These are phyloP conservation scores for Pinguiococcus pyrenoidosus DNA, from an alignment of 108 stramenopile genomes.

Conservation along the genomic window DNA sequence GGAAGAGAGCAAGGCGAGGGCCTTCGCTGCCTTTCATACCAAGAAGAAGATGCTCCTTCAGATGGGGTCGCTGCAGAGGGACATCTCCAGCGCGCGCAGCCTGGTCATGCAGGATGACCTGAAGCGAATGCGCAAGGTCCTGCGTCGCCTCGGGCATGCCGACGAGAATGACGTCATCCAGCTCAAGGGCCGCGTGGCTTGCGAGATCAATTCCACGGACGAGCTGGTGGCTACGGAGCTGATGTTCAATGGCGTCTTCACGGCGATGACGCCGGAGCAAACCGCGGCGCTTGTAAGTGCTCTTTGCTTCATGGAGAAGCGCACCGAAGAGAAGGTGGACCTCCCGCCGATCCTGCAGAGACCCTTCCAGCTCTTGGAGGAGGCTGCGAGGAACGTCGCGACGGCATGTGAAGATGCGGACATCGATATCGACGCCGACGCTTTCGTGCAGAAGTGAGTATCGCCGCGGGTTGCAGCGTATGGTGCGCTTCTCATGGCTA, in stretches of 20 bases:
- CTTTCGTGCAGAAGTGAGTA: constrained; percentile 63
- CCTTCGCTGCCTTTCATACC: no score
- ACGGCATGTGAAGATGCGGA: constrained; percentile 67
- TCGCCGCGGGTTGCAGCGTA: no score
- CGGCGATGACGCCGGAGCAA: constrained; percentile 76
- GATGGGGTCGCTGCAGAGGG: constrained; percentile 9
- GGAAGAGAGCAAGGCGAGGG: no score
- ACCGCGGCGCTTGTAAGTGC: constrained; percentile 73
- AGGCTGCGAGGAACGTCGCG: constrained; percentile 59
- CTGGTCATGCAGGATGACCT: constrained; percentile 90
- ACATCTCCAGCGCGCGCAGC: no score
- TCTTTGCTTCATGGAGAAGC: constrained; percentile 51
- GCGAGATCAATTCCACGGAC: constrained; percentile 91
- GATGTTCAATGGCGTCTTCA: constrained; percentile 88
- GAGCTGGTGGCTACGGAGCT: constrained; percentile 93
- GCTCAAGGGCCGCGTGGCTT: constrained; percentile 93
- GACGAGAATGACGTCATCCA: constrained; percentile 81
- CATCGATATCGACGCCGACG: constrained; percentile 71
- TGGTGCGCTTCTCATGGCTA: no score
- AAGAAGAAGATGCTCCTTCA: no score
- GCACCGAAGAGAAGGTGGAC: constrained; percentile 9
- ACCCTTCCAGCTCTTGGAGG: constrained; percentile 21
- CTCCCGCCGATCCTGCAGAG: constrained; percentile 23
- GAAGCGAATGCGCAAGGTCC: constrained; percentile 80
- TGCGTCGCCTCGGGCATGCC: constrained; percentile 83